These are phyloP conservation scores for Nepenthes mirabilis DNA, from an alignment of 148 eudicot species.

Conservation along the genomic window DNA sequence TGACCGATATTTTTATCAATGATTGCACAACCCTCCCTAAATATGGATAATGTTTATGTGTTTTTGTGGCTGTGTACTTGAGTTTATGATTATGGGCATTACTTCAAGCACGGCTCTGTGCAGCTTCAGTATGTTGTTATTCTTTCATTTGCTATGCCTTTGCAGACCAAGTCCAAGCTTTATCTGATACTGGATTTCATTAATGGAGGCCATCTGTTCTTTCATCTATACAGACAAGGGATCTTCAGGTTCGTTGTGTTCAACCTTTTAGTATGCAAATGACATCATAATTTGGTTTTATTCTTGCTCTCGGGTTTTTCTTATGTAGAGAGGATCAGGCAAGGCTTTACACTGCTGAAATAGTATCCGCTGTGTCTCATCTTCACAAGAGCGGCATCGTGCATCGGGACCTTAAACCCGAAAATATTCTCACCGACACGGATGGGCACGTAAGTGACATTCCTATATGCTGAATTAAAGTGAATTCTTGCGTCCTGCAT, in stretches of 20 bases:
- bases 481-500: too few relatives aligned
- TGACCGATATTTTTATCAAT: too few relatives aligned
- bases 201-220: constrained; percentile 88
- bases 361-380: constrained; percentile 86
- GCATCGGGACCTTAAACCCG: constrained; percentile 96
- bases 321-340: constrained; percentile 88
- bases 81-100: too few relatives aligned
- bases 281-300: constrained; percentile 17
- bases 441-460: constrained; percentile 72
- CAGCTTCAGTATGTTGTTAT: too few relatives aligned
- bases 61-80: too few relatives aligned
- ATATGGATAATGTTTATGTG: too few relatives aligned
- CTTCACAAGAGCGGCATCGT: constrained; percentile 84
- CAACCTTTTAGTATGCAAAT: neutral
- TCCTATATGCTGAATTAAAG: too few relatives aligned
- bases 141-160: neutral
- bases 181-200: constrained; percentile 58
- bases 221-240: constrained; percentile 73
- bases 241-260: constrained; percentile 56
- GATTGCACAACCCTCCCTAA: too few relatives aligned
- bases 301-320: constrained; percentile 19
- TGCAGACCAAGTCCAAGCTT: constrained; percentile 84
- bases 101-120: too few relatives aligned
- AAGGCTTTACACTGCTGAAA: constrained; percentile 74
- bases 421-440: constrained; percentile 79